A percentile compares a stretch with the other conserved stretches of the same genome.
Evolutionary conservation across 306 rosid genomes (phyloP).

Genomic region (Citrullus colocynthis): DNA sequence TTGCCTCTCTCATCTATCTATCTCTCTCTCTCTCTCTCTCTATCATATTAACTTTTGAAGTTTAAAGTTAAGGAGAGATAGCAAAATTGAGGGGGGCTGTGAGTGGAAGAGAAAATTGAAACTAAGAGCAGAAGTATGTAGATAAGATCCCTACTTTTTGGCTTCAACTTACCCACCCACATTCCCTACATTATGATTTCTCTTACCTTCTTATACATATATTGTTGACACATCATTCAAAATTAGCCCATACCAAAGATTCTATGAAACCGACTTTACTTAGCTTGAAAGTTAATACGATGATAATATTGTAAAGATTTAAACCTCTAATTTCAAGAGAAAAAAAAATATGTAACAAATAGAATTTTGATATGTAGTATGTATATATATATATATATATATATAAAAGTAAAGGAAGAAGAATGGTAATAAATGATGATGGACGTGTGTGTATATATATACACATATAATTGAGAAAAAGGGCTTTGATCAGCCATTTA

Average conservation of each 20-base stretch:
- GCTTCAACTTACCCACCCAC: not conserved
- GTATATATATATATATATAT: too few species aligned
- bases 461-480: not conserved
- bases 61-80: not conserved
- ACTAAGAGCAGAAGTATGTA: not conserved
- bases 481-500: not conserved
- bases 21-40: not conserved
- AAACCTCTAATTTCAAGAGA: too few species aligned
- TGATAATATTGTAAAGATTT: too few species aligned
- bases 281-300: not conserved
- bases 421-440: too few species aligned
- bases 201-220: not conserved
- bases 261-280: not conserved
- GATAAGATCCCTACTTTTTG: constrained; percentile 7
- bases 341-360: too few species aligned
- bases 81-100: not conserved
- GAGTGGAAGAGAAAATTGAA: not conserved
- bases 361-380: too few species aligned
- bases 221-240: not conserved
- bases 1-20: not conserved
- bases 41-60: not conserved
- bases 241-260: not conserved
- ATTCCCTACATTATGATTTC: not conserved
- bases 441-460: too few species aligned
- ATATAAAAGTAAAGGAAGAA: not conserved